These are phyloP conservation scores for Picea glauca DNA, from an alignment of 75 land plant species.

Conservation along the genomic window DNA sequence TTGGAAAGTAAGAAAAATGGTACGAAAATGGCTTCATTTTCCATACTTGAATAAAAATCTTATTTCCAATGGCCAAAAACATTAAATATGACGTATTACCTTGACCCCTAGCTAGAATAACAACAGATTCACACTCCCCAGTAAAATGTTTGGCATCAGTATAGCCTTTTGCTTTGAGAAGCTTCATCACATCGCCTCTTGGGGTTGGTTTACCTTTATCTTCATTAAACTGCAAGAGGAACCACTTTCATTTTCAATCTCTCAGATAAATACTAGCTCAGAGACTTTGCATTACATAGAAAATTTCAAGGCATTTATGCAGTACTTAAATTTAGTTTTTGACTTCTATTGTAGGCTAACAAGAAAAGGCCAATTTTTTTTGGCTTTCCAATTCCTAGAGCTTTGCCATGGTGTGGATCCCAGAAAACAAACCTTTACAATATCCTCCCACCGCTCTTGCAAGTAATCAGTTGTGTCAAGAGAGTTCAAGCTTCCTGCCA, in stretches of 20 bases:
- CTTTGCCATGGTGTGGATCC: neutral
- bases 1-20: neutral
- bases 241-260: neutral
- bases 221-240: constrained; percentile 47
- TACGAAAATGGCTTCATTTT: neutral
- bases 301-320: too few species aligned
- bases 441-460: constrained; percentile 65
- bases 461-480: constrained; percentile 74
- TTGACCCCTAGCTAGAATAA: constrained; percentile 71
- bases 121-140: constrained; percentile 74
- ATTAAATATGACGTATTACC: constrained; percentile 20
- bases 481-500: constrained; percentile 73
- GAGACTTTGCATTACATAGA: too few species aligned
- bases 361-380: neutral
- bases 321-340: neutral
- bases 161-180: constrained; percentile 47
- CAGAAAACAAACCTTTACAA: constrained; percentile 50
- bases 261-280: neutral
- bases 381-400: neutral
- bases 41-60: neutral
- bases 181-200: constrained; percentile 59
- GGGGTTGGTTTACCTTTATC: constrained; percentile 76
- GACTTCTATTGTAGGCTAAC: neutral
- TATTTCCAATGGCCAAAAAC: neutral
- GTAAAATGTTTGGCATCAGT: constrained; percentile 69